Evolutionary conservation across 148 eudicot genomes (phyloP), one percentile per base, ranked within the genome.

Genomic region (Fallopia convolvulus): DNA sequence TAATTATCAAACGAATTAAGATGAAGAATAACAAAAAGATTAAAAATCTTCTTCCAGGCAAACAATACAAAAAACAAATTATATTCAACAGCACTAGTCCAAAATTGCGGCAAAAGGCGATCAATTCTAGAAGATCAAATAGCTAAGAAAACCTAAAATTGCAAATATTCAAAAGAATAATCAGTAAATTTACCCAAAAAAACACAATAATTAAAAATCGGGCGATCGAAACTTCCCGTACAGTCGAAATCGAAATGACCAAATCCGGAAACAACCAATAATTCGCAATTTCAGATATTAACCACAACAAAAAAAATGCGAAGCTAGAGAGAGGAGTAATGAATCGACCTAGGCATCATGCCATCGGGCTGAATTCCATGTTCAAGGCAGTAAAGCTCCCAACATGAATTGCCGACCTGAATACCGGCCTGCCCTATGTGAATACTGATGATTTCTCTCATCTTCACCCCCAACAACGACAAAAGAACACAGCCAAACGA

Each of bases 361-460:
- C 74, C 74, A 9, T 71, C 74, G 10, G 74, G 74, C 30, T 71
- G 74, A 42, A 71, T 71, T 36, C 46, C 74, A 71, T 71, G 74
- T 42, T 71, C 74, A 11, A 71, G 74, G 49, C 74, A 71, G 74
- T 71, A 71, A 30, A 71, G 74, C 74, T 71, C 74, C 74, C 74
- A 71, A 15, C 74, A 71, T 3, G 74, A 71, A 71, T 71, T 71
- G 47, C 74, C 74, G 74, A 71, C 74, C 49, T 71, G 74, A 40
- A 71, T 71, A n/a, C 74, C 74, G 23, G 74, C 74, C 30, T 71
- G 74, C 23, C 74, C 74, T 71, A 71, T 40, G 74, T 71, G 74
- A 42, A 71, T 71, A 42, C 49, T 71, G 46, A 71, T 71, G 47
- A 71, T 42, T 42, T 71, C 74, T 42, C 74, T 71, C 74, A 71